These are phyloP conservation scores for Leptomonas seymouri DNA, from an alignment of 208 protist species.

Conservation along the genomic window DNA sequence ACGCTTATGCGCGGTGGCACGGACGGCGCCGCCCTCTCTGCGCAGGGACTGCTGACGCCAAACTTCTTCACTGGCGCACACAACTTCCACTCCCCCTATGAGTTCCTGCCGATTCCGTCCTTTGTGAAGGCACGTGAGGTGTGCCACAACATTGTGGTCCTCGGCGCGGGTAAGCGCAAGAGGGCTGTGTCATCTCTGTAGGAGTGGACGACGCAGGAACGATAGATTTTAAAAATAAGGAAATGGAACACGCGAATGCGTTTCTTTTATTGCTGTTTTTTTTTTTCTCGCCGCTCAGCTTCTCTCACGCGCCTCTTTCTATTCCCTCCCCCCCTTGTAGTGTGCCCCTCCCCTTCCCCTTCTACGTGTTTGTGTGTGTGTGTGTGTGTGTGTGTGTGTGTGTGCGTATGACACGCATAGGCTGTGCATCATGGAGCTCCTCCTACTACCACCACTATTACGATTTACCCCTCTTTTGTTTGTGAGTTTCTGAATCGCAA, in stretches of 20 bases:
- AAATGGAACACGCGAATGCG: too few species aligned
- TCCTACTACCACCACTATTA: too few species aligned
- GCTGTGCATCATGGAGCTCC: too few species aligned
- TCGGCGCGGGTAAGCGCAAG: slow-evolving; percentile 44
- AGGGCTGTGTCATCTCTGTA: slow-evolving; percentile 20
- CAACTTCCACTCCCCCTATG: slow-evolving; percentile 89
- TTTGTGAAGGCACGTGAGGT: slow-evolving; percentile 88
- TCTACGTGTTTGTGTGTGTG: background rate
- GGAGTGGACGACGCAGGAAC: background rate
- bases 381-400: background rate
- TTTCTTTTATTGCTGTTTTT: too few species aligned
- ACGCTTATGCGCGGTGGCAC: slow-evolving; percentile 86
- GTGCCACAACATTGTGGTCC: slow-evolving; percentile 66
- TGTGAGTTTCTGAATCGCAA: too few species aligned
- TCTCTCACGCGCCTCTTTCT: too few species aligned
- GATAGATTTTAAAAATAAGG: too few species aligned
- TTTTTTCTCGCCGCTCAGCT: too few species aligned
- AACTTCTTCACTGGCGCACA: slow-evolving; percentile 90
- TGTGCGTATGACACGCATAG: background rate
- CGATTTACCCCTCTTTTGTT: too few species aligned
- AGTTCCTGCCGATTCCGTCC: slow-evolving; percentile 82
- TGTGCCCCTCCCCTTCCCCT: too few species aligned
- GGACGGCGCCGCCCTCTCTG: slow-evolving; percentile 78
- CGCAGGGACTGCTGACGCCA: slow-evolving; percentile 68
- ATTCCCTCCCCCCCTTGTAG: too few species aligned